Evolutionary conservation across 345 rosid species (phyloP), one percentile per base, ranked within the genome.

Genomic region (Aurinia saxatilis): DNA sequence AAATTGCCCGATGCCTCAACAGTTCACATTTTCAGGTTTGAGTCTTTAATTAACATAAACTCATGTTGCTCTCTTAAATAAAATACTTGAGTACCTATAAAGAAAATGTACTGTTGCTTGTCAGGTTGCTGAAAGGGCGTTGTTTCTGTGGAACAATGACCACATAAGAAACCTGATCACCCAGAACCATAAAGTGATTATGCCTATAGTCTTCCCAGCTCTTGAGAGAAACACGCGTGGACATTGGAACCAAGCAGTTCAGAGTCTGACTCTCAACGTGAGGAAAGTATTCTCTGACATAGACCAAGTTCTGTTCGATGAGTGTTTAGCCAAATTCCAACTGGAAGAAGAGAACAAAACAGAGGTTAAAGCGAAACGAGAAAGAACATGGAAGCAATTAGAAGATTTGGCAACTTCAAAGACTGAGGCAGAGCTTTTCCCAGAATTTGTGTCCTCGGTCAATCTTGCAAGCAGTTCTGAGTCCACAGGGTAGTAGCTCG

Each of bases 1-100:
- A 79, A 50, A 75, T 89, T 50, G 80, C 79, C 35, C 82, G 87
- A 49, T 89, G 95, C 80, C 77, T 89, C 76, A 84, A 82, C 74
- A 81, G 95, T 63, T 81, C 87, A 0, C 96, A 89, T 75, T 89
- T 89, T 73, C 96, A 89, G 95, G 96, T 89, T 14, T 4, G 50
- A 7, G 7, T 30, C 53, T 52, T 45, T 57, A 29, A 65, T 65
- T 27, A 19, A 17, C 57, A 12, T 12, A 51, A 52, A 21, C 39
- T 41, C 7, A 0, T 38, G 3, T 8, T 31, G 0, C n/a, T 4
- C 44, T 57, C 58, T 59, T 29, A 27, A 12, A 3, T n/a, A n/a
- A 5, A 10, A 3, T 1, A 50, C 35, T 50, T 50, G 60, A n/a
- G n/a, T 50, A 9, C 16, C 9, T 33, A 33, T 41, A 33, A 8